phyloP scores from a whole-genome alignment of 257 asterid species.

The Przewalskia tangutica region DNA sequence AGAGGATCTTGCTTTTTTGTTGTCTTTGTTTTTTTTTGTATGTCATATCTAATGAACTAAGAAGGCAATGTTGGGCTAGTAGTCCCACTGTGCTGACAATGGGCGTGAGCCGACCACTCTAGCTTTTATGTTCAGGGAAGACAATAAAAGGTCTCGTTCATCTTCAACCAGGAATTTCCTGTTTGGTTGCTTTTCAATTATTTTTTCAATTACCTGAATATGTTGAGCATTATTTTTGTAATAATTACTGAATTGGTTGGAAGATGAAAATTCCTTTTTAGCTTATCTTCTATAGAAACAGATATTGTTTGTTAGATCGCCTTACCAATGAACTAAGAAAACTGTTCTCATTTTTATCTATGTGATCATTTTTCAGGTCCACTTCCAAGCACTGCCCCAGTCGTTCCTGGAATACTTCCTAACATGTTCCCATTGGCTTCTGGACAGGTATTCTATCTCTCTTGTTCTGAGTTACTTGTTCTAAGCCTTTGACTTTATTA shows the following conservation, averaged over 20 bases:
- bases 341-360: constrained; percentile 5
- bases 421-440: constrained; percentile 64
- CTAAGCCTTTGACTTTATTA: not conserved
- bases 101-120: constrained; percentile 99
- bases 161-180: constrained; percentile 91
- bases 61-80: constrained; percentile 99
- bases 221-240: not conserved
- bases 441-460: constrained; percentile 53
- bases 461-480: not conserved
- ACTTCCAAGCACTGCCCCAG: constrained; percentile 51
- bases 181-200: constrained; percentile 49
- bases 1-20: constrained; percentile 83
- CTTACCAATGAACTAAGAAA: not conserved
- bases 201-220: constrained; percentile 12
- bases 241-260: not conserved
- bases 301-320: not conserved
- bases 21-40: constrained; percentile 97
- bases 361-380: constrained; percentile 54
- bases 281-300: not conserved
- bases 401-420: constrained; percentile 75
- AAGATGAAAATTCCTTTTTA: not conserved
- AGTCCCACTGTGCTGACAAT: constrained; percentile 99
- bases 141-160: constrained; percentile 91
- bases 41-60: constrained; percentile 82
- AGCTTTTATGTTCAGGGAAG: constrained; percentile 93